Base-by-base conservation (phyloP, 768 basidiomycete genomes). In the Calocybe gangraenosa region DNA sequence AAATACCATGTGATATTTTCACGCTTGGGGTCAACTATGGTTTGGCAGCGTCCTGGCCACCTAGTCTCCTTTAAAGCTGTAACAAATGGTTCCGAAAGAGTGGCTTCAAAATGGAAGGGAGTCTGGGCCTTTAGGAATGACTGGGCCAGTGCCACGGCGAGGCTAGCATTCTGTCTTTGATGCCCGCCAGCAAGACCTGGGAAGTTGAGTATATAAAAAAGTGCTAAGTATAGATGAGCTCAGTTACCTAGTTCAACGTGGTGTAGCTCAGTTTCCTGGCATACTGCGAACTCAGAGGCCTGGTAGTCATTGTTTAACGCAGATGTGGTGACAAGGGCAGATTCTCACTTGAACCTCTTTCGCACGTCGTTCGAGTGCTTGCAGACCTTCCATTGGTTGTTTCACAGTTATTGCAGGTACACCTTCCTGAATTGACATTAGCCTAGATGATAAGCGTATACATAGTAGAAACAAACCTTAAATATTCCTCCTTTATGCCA, bases 11-110 rank as follows among this genome's bases (percentile, higher is more conserved):
- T 86, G 6, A 77, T 71, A 13, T 63, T 57, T 1, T 64, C 40
- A 31, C 76, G 59, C 13, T 52, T 58, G 1, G 82, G 82, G 57
- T 94, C 92, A 8, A 46, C 38, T 10, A 95, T 79, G 7, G 76
- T 78, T 65, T 99, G 96, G 61, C 96, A 99, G 36, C 96, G 80
- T 10, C 95, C 96, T 8, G 96, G 94, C 95, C 96, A 99, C 48
- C 70, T 78, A 3, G 92, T 75, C 15, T 72, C 65, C 54, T 78
- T 65, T 17, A 98, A 69, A 2, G 86, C 93, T 15, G 66, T 56
- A 25, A 81, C 57, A 49, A 89, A 83, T 2, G 70, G 51, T 9
- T 65, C 54, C 0, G 86, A 70, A 9, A 95, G 65, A 2, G 57
- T 48, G 7, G 53, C 53, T 7, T 61, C 61, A 2, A 59, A 48